Conservation (phyloP, 75 land plant genomes). For the Larix kaempferi region DNA sequence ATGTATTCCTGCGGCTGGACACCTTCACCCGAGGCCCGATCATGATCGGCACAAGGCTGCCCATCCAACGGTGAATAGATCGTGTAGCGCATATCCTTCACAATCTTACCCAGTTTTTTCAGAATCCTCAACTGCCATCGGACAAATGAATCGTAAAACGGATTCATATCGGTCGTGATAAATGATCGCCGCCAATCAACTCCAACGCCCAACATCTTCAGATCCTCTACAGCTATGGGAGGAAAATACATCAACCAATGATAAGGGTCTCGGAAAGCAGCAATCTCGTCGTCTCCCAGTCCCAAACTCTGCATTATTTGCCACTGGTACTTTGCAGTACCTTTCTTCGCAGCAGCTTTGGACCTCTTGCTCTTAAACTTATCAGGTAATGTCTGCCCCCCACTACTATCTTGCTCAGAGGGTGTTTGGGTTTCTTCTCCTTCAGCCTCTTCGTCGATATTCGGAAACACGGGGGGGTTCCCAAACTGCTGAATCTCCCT, state of each 20-base stretch:
- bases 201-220: constrained; percentile 78
- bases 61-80: constrained; percentile 78
- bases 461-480: constrained; percentile 70
- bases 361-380: constrained; percentile 87
- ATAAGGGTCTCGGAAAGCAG: constrained; percentile 58
- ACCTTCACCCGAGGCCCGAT: constrained; percentile 92
- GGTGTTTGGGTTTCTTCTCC: constrained; percentile 1
- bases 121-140: constrained; percentile 78
- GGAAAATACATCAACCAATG: constrained; percentile 83
- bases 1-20: constrained; percentile 90
- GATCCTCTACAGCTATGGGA: constrained; percentile 71
- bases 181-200: constrained; percentile 93
- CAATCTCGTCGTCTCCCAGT: constrained; percentile 59
- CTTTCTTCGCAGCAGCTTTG: constrained; percentile 73
- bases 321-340: constrained; percentile 74
- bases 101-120: constrained; percentile 68
- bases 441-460: constrained; percentile 19
- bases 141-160: constrained; percentile 83
- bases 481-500: constrained; percentile 70
- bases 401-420: constrained; percentile 4
- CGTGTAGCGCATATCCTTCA: constrained; percentile 70
- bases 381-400: constrained; percentile 36
- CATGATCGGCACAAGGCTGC: constrained; percentile 97
- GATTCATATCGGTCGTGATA: constrained; percentile 86
- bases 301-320: constrained; percentile 80